Evolutionary conservation across 495 filamentous ascomycete genomes (phyloP).

Genomic region (Acidomyces sp.): DNA sequence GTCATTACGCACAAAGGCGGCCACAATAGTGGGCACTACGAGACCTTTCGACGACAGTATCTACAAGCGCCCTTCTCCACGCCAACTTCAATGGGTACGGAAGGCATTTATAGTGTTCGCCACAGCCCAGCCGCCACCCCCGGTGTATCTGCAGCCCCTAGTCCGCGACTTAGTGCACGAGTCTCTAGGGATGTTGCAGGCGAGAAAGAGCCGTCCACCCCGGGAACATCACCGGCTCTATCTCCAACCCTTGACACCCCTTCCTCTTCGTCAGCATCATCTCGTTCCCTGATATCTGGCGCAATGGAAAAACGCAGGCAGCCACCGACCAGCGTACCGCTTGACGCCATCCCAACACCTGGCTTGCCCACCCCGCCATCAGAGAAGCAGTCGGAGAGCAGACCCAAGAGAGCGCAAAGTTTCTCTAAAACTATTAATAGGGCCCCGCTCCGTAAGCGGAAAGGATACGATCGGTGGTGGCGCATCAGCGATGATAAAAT

Average conservation of each 20-base stretch:
- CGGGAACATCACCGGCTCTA: background rate
- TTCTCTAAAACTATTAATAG: constrained; percentile 2
- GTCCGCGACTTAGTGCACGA: constrained; percentile 8
- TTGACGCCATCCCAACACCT: constrained; percentile 17
- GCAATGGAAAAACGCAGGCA: background rate
- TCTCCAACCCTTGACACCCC: constrained; percentile 11
- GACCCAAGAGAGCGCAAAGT: constrained; percentile 11
- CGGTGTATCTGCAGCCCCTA: constrained; percentile 18
- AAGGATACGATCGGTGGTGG: constrained; percentile 68
- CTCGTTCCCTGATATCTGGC: constrained; percentile 5
- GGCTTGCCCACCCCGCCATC: constrained; percentile 12
- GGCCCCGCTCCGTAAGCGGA: constrained; percentile 37
- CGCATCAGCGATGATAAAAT: constrained; percentile 95
- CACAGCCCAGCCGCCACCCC: constrained; percentile 35
- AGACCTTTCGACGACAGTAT: constrained; percentile 85
- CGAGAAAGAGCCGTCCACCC: background rate
- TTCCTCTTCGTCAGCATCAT: constrained; percentile 13
- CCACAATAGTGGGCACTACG: constrained; percentile 94
- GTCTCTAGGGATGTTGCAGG: constrained; percentile 2
- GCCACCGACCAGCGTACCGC: constrained; percentile 14
- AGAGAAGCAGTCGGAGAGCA: background rate
- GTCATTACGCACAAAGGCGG: constrained; percentile 91
- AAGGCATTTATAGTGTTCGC: constrained; percentile 51
- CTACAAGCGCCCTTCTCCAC: constrained; percentile 60
- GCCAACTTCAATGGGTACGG: constrained; percentile 57